These are phyloP conservation scores for Schizochytrium sp. DNA, from an alignment of 108 stramenopile genomes.

Conservation along the genomic window DNA sequence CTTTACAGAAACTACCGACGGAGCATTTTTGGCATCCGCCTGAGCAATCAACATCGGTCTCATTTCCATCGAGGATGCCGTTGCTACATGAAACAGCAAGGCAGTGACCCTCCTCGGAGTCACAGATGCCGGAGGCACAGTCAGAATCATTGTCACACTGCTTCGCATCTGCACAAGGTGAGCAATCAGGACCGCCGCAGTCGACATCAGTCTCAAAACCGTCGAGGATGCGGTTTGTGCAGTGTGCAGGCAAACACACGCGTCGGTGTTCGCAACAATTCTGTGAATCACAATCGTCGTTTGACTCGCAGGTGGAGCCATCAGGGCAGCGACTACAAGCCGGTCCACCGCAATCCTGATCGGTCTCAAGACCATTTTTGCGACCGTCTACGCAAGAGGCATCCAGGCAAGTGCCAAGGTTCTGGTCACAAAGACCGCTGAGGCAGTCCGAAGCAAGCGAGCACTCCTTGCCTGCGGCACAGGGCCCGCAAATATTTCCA, in stretches of 20 bases:
- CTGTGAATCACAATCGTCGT: conserved; percentile 7
- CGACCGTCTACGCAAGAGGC: conserved; percentile 49
- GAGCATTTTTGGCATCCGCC: conserved; percentile 40
- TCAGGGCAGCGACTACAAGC: background rate
- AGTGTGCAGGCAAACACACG: conserved; percentile 35
- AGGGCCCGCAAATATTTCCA: conserved; percentile 51
- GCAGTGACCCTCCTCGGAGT: conserved; percentile 7
- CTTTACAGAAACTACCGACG: background rate
- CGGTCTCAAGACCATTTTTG: conserved; percentile 40
- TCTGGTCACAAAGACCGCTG: background rate
- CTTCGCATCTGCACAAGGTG: background rate
- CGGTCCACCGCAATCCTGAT: conserved; percentile 45
- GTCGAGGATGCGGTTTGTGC: conserved; percentile 63
- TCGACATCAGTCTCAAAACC: conserved; percentile 62
- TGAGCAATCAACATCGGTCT: conserved; percentile 62
- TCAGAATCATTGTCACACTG: conserved; percentile 49
- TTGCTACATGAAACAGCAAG: conserved; percentile 43
- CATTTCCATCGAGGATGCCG: conserved; percentile 63
- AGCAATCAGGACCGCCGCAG: conserved; percentile 61
- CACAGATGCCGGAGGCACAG: conserved; percentile 57
- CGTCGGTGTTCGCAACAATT: background rate
- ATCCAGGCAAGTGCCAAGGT: conserved; percentile 24
- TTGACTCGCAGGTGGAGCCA: background rate
- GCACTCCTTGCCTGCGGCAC: conserved; percentile 10
- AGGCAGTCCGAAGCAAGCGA: conserved; percentile 48